Evolutionary conservation across 129 eudicot species (phyloP).

Genomic region (Flaveria brownii): DNA sequence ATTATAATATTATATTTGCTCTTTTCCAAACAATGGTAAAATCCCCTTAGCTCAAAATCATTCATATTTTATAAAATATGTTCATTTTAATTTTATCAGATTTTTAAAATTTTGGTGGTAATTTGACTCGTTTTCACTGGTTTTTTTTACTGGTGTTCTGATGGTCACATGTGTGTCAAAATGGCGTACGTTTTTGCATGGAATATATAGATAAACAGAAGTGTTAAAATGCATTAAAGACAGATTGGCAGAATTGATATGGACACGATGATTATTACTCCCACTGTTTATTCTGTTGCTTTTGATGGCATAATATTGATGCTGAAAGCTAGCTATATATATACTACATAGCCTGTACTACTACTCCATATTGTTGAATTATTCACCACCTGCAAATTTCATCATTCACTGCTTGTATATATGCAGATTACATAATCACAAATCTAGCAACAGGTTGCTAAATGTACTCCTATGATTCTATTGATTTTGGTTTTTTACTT

Average conservation of each 20-base stretch:
- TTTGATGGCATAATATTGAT: constrained; percentile 30
- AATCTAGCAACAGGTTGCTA: not conserved
- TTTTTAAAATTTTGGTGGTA: not conserved
- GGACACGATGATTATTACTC: constrained; percentile 36
- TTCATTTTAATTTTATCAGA: not conserved
- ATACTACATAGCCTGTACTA: constrained; percentile 8
- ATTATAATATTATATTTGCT: not conserved
- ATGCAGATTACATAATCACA: constrained; percentile 21
- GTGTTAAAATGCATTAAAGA: constrained; percentile 36
- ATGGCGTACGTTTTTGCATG: constrained; percentile 44
- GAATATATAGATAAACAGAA: constrained; percentile 32
- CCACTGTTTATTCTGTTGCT: constrained; percentile 37
- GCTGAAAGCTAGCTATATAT: constrained; percentile 12
- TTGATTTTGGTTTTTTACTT: too few species aligned
- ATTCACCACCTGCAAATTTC: constrained; percentile 28
- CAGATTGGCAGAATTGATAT: constrained; percentile 30
- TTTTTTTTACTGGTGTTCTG: not conserved
- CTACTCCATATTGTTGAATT: constrained; percentile 19
- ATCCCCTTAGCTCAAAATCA: too few species aligned
- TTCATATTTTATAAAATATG: not conserved
- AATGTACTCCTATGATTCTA: too few species aligned
- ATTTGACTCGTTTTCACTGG: constrained; percentile 16
- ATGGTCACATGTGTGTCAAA: constrained; percentile 28
- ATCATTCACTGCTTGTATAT: constrained; percentile 27
- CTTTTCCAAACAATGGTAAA: constrained; percentile 5